These are phyloP conservation scores for Linum usitatissimum DNA, from an alignment of 345 rosid genomes.

Conservation along the genomic window DNA sequence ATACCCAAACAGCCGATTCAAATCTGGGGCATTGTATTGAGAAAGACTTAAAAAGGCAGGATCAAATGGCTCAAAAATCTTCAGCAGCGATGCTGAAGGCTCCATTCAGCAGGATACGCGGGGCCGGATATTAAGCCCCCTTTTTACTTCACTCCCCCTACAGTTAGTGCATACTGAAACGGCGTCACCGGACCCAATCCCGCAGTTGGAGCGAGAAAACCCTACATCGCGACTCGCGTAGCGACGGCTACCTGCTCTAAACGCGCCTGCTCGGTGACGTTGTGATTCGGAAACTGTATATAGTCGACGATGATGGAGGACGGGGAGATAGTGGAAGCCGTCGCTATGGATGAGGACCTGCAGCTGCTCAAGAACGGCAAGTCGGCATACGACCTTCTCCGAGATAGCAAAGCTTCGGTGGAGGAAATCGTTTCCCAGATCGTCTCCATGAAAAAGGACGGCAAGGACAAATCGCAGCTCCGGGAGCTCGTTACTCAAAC, in stretches of 20 bases:
- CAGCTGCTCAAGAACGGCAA: conserved; percentile 28
- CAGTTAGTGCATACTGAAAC: not conserved
- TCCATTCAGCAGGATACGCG: too few relatives aligned
- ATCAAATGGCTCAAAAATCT: too few relatives aligned
- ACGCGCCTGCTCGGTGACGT: not conserved
- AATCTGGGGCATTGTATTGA: too few relatives aligned
- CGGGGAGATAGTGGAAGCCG: conserved; percentile 80
- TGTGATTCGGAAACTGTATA: not conserved
- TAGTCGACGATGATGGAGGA: conserved; percentile 48
- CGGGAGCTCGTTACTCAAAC: conserved; percentile 69
- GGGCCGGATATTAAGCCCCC: too few relatives aligned
- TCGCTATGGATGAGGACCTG: conserved; percentile 32
- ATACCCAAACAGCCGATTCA: too few relatives aligned
- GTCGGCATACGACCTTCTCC: conserved; percentile 51
- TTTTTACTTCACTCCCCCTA: too few relatives aligned
- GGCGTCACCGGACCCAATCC: not conserved
- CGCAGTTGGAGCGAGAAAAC: not conserved
- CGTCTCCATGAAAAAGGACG: conserved; percentile 49
- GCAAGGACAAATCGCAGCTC: conserved; percentile 50
- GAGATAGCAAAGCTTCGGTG: conserved; percentile 60
- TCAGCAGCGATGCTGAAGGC: too few relatives aligned
- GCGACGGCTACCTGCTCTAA: not conserved
- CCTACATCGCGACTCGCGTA: not conserved
- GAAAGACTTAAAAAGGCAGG: too few relatives aligned
- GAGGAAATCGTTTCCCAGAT: conserved; percentile 59